Evolutionary conservation across 306 rosid genomes (phyloP).

Genomic region (Cicer cuneatum): DNA sequence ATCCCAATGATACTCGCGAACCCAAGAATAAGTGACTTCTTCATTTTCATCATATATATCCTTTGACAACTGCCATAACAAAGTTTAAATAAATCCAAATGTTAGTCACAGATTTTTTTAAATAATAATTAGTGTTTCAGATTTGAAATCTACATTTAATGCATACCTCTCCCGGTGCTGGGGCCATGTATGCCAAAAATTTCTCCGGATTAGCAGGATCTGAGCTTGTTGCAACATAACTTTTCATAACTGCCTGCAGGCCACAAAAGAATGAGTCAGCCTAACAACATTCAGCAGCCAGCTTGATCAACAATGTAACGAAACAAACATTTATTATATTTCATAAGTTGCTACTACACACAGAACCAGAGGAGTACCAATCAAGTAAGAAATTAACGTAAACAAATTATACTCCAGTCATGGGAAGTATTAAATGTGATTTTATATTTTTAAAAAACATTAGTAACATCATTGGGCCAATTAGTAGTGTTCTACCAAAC

Average conservation of each 20-base stretch:
- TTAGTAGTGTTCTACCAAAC: slow-evolving; percentile 21
- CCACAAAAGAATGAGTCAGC: slow-evolving; percentile 41
- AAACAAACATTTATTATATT: slow-evolving; percentile 8
- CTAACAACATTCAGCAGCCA: slow-evolving; percentile 28
- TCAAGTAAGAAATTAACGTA: slow-evolving; percentile 15
- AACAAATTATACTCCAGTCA: slow-evolving; percentile 13
- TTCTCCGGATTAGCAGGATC: slow-evolving; percentile 86
- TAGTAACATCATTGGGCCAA: background rate
- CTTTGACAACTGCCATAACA: slow-evolving; percentile 79
- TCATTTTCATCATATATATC: slow-evolving; percentile 86
- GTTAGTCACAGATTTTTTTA: slow-evolving; percentile 10
- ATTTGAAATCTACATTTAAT: slow-evolving; percentile 22
- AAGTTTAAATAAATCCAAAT: slow-evolving; percentile 38
- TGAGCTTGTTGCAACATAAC: slow-evolving; percentile 69
- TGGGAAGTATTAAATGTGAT: slow-evolving; percentile 7
- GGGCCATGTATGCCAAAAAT: slow-evolving; percentile 95
- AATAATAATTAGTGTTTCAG: slow-evolving; percentile 21
- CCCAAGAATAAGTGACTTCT: slow-evolving; percentile 82
- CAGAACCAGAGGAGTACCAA: slow-evolving; percentile 24
- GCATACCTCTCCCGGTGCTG: slow-evolving; percentile 88
- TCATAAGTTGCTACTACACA: slow-evolving; percentile 12
- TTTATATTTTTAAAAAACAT: background rate
- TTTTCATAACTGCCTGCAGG: slow-evolving; percentile 89
- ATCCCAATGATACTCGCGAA: slow-evolving; percentile 94
- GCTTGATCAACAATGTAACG: slow-evolving; percentile 17